Percentiles rank a stretch among this genome's conserved stretches.
Evolutionary conservation across 1,284 basidiomycete genomes (phyloP).

Genomic region (Meira nashicola): DNA sequence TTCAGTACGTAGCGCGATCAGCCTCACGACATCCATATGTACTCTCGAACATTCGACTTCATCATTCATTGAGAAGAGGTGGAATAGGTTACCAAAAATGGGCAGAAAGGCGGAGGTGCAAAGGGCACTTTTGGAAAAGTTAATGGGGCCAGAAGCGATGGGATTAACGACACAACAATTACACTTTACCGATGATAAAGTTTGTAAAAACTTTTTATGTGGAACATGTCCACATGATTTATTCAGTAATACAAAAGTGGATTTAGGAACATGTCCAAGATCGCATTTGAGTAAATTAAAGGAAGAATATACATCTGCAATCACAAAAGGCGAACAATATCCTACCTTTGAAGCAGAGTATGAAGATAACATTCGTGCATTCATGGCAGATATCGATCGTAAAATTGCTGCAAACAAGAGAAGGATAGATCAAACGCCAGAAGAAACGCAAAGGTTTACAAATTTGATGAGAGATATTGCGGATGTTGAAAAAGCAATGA

Average conservation of each 20-base stretch:
- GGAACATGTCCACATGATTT: slow-evolving; percentile 95
- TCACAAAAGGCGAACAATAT: slow-evolving; percentile 60
- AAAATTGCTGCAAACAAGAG: slow-evolving; percentile 89
- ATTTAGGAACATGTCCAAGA: slow-evolving; percentile 93
- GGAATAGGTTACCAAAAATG: slow-evolving; percentile 35
- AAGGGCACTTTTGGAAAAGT: slow-evolving; percentile 75
- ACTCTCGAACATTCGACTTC: no score
- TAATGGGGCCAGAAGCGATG: slow-evolving; percentile 53
- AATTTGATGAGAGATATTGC: slow-evolving; percentile 99
- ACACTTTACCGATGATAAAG: slow-evolving; percentile 93
- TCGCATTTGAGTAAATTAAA: slow-evolving; percentile 91
- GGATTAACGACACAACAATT: slow-evolving; percentile 59
- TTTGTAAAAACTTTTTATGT: slow-evolving; percentile 97
- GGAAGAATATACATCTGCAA: slow-evolving; percentile 78
- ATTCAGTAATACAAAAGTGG: slow-evolving; percentile 99
- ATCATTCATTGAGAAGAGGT: neutral
- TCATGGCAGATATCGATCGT: slow-evolving; percentile 96
- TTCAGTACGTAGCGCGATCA: no score
- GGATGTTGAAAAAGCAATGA: slow-evolving; percentile 96
- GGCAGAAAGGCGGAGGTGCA: slow-evolving; percentile 67
- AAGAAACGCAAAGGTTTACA: slow-evolving; percentile 97
- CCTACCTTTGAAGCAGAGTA: slow-evolving; percentile 58
- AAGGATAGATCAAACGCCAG: slow-evolving; percentile 95
- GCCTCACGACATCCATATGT: no score
- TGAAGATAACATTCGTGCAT: slow-evolving; percentile 86